phyloP scores from a whole-genome alignment of 768 basidiomycete genomes.

The Tylopilus felleus region DNA sequence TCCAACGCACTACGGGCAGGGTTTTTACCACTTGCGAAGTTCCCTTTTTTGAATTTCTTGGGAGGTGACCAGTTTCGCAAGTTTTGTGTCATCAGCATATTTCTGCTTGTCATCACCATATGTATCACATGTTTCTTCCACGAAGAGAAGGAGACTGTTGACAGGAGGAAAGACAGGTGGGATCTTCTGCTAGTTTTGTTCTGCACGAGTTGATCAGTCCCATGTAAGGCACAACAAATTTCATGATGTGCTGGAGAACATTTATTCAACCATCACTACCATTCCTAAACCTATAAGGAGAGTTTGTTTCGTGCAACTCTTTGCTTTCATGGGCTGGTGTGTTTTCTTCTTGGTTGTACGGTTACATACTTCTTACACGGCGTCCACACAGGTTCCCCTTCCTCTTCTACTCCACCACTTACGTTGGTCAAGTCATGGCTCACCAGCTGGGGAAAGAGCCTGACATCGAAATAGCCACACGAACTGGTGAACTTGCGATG shows the following conservation, averaged over 20 bases:
- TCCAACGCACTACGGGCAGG: slow-evolving; percentile 41
- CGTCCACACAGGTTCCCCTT: slow-evolving; percentile 75
- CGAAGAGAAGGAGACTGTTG: slow-evolving; percentile 68
- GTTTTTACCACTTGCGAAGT: slow-evolving; percentile 79
- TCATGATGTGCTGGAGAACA: slow-evolving; percentile 75
- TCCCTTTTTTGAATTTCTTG: slow-evolving; percentile 74
- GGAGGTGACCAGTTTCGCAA: slow-evolving; percentile 96
- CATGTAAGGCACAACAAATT: slow-evolving; percentile 44
- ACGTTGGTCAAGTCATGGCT: slow-evolving; percentile 93
- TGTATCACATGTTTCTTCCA: slow-evolving; percentile 86
- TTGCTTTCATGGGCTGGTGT: slow-evolving; percentile 96
- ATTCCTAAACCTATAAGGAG: slow-evolving; percentile 82
- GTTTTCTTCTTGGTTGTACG: slow-evolving; percentile 20
- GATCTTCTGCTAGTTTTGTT: slow-evolving; percentile 5
- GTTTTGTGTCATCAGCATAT: slow-evolving; percentile 83
- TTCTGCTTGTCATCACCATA: slow-evolving; percentile 77
- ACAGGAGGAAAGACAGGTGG: slow-evolving; percentile 43
- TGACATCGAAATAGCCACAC: slow-evolving; percentile 76
- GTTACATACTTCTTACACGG: slow-evolving; percentile 4
- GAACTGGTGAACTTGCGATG: slow-evolving; percentile 86
- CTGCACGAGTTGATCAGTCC: not conserved
- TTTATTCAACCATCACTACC: slow-evolving; percentile 64
- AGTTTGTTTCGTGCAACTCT: slow-evolving; percentile 91
- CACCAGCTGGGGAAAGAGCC: slow-evolving; percentile 70
- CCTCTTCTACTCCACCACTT: slow-evolving; percentile 92